These are phyloP conservation scores for Erythrophleum ivorense DNA, from an alignment of 331 rosid species.

Conservation along the genomic window DNA sequence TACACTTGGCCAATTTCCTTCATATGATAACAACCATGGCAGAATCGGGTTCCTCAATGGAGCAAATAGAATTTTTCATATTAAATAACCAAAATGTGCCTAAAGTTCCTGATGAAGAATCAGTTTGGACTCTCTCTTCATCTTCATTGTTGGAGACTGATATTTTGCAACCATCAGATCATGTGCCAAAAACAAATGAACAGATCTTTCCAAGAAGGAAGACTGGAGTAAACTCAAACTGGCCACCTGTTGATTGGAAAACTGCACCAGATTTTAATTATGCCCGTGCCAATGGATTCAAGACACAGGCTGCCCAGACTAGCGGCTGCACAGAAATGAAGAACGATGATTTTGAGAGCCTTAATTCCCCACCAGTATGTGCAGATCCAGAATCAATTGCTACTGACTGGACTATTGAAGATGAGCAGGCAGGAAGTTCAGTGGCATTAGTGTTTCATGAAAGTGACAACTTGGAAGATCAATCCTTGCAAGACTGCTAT, in stretches of 20 bases:
- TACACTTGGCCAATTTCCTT: slow-evolving; percentile 88
- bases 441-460: slow-evolving; percentile 48
- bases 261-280: slow-evolving; percentile 82
- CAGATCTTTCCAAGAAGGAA: slow-evolving; percentile 57
- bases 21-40: slow-evolving; percentile 82
- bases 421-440: slow-evolving; percentile 43
- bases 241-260: slow-evolving; percentile 93
- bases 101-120: slow-evolving; percentile 70
- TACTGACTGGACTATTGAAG: slow-evolving; percentile 55
- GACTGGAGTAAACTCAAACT: slow-evolving; percentile 47
- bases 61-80: slow-evolving; percentile 74
- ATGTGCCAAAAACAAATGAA: slow-evolving; percentile 40
- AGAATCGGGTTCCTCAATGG: slow-evolving; percentile 69
- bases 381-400: slow-evolving; percentile 51
- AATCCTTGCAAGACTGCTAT: slow-evolving; percentile 36
- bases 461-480: slow-evolving; percentile 45
- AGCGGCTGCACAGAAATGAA: slow-evolving; percentile 35
- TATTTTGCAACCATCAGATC: slow-evolving; percentile 38
- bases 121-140: slow-evolving; percentile 69
- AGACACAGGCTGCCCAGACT: slow-evolving; percentile 56
- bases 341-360: slow-evolving; percentile 45
- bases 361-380: slow-evolving; percentile 36
- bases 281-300: slow-evolving; percentile 71
- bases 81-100: slow-evolving; percentile 72
- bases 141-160: slow-evolving; percentile 45